Percentiles rank a stretch among this genome's conserved stretches.
Conservation (phyloP, 306 rosid genomes). For the Spatholobus suberectus region DNA sequence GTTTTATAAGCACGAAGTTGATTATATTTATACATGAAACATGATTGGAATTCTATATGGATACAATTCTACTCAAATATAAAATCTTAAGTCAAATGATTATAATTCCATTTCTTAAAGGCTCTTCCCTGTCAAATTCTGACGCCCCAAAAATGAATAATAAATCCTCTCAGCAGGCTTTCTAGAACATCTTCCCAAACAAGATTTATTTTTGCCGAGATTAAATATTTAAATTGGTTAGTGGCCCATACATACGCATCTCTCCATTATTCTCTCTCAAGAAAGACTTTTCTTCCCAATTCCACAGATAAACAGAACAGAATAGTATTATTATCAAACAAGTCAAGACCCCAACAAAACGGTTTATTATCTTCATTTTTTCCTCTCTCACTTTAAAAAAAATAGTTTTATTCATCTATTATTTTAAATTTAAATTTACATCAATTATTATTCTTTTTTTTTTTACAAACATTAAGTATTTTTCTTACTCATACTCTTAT, state of each 20-base stretch:
- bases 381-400: neutral
- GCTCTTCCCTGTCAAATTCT: slow-evolving; percentile 31
- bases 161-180: slow-evolving; percentile 33
- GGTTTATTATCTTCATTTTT: neutral
- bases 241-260: too few species aligned
- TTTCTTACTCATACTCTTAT: neutral
- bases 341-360: neutral
- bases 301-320: neutral
- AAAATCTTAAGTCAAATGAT: neutral
- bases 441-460: too few species aligned
- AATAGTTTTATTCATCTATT: too few species aligned
- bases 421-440: too few species aligned
- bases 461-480: too few species aligned
- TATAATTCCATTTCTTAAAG: neutral
- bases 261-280: neutral
- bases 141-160: slow-evolving; percentile 26
- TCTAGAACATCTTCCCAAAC: slow-evolving; percentile 31
- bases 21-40: too few species aligned
- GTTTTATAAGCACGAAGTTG: too few species aligned
- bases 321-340: neutral
- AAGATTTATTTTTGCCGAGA: neutral
- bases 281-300: slow-evolving; percentile 12
- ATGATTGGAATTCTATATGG: too few species aligned
- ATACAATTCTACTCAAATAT: neutral
- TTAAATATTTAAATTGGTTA: neutral